phyloP scores from a whole-genome alignment of 192 early-diverging fungal genomes.

The Coemansia sp. region DNA sequence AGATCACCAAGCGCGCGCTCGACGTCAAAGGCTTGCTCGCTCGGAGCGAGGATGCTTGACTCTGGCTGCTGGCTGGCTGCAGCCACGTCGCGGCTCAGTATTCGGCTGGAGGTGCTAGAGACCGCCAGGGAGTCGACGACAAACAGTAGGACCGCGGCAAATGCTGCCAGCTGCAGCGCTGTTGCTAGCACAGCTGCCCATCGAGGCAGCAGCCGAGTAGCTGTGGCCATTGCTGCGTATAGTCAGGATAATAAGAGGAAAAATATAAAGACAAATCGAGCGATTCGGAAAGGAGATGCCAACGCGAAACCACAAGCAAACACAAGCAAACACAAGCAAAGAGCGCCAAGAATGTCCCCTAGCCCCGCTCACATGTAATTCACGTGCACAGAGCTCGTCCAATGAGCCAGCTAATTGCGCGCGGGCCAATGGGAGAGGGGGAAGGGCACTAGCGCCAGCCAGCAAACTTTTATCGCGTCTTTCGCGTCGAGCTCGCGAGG shows the following conservation, averaged over 20 bases:
- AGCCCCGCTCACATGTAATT: background rate
- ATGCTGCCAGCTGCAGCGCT: conserved; percentile 14
- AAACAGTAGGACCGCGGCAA: conserved; percentile 27
- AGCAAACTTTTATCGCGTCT: background rate
- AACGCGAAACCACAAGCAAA: too few species aligned
- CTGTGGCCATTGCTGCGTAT: background rate
- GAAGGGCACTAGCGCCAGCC: background rate
- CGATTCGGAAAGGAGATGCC: too few species aligned
- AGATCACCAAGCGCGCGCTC: conserved; percentile 41
- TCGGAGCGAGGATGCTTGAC: background rate
- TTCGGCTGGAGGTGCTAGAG: conserved; percentile 15
- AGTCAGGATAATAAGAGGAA: background rate
- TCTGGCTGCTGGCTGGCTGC: background rate
- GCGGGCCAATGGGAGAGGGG: background rate
- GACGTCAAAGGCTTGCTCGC: conserved; percentile 28
- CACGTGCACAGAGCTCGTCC: background rate
- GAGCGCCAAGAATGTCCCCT: conserved; percentile 1
- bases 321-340: too few species aligned
- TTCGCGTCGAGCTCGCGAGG: background rate
- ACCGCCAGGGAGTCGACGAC: conserved; percentile 19
- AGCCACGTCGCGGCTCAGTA: conserved; percentile 13
- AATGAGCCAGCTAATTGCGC: background rate
- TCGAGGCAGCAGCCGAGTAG: background rate
- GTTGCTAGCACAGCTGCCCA: conserved; percentile 11
- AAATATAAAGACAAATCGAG: too few species aligned